Evolutionary conservation across 306 rosid species (phyloP), one percentile per base, ranked within the genome.

Genomic region (Rubus idaeus): DNA sequence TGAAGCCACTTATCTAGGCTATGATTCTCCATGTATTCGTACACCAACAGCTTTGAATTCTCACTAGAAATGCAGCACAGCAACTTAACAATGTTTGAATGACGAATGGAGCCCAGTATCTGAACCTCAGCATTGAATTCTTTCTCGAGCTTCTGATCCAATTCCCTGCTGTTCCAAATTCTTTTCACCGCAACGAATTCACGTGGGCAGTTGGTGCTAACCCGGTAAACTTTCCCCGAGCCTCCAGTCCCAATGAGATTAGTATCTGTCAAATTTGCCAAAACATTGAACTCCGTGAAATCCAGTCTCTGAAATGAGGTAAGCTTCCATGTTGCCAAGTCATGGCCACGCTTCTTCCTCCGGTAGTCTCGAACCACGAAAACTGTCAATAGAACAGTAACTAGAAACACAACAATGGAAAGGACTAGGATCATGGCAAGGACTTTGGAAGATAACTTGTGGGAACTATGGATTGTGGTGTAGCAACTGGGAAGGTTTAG

Each of bases 221-320:
- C 50, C 58, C 91, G 78, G 81, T 92, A 90, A 68, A 95, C 99
- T 64, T 86, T 80, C 40, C 97, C 99, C 4, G 96, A 90, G 0
- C 99, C 99, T 56, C 99, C 99, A 58, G 85, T 86, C 72, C 97
- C 99, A 26, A 95, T 87, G 20, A 92, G 89, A 83, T 95, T 90
- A 20, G 40, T 69, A 17, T 91, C 99, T 10, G 86, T 92, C 83
- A 92, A 77, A 68, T 81, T 77, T 1, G 87, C 64, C 73, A 88
- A 70, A 73, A 95, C 75, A 51, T 84, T 83, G 49, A 69, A 75
- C 74, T 90, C 88, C 0, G 86, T 82, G 79, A 95, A 86, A 66
- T 89, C 87, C 68, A 88, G 52, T 69, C 84, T 87, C 40, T 92
- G 99, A 88, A 95, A 95, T 58, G 97, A 88, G 44, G 90, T 90